phyloP scores from a whole-genome alignment of 306 rosid genomes.

The Mucuna pruriens region DNA sequence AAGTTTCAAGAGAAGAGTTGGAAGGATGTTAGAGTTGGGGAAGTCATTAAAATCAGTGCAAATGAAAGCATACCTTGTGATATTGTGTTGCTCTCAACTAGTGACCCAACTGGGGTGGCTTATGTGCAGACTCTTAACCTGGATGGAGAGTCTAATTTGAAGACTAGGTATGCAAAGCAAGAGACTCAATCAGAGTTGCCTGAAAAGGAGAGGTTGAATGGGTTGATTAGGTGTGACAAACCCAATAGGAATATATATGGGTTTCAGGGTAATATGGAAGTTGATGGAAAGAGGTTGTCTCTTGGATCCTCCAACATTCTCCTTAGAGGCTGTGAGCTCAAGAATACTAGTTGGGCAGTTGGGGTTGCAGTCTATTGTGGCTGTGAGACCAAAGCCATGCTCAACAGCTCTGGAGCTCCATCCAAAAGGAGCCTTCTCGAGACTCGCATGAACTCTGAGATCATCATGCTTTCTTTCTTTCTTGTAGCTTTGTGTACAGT shows the following conservation, averaged over 20 bases:
- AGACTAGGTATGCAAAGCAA: slow-evolving; percentile 90
- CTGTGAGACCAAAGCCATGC: slow-evolving; percentile 93
- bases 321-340: slow-evolving; percentile 89
- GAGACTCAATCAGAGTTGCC: slow-evolving; percentile 75
- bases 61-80: slow-evolving; percentile 89
- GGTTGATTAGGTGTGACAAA: slow-evolving; percentile 85
- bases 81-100: slow-evolving; percentile 85
- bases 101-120: slow-evolving; percentile 95
- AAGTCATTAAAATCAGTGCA: slow-evolving; percentile 66
- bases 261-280: slow-evolving; percentile 80
- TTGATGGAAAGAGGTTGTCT: slow-evolving; percentile 78
- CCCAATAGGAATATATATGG: slow-evolving; percentile 97
- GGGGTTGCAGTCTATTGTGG: slow-evolving; percentile 94
- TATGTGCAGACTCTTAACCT: slow-evolving; percentile 90
- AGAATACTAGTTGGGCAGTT: slow-evolving; percentile 83
- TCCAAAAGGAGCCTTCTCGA: slow-evolving; percentile 94
- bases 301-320: slow-evolving; percentile 92
- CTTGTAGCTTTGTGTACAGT: slow-evolving; percentile 73
- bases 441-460: slow-evolving; percentile 88
- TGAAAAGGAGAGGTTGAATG: slow-evolving; percentile 61
- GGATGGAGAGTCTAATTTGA: slow-evolving; percentile 98
- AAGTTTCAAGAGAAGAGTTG: slow-evolving; percentile 64
- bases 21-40: slow-evolving; percentile 84
- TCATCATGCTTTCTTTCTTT: slow-evolving; percentile 77
- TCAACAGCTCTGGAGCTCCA: slow-evolving; percentile 93